phyloP scores from a whole-genome alignment of 192 early-diverging fungal genomes.

The Coemansia sp. region DNA sequence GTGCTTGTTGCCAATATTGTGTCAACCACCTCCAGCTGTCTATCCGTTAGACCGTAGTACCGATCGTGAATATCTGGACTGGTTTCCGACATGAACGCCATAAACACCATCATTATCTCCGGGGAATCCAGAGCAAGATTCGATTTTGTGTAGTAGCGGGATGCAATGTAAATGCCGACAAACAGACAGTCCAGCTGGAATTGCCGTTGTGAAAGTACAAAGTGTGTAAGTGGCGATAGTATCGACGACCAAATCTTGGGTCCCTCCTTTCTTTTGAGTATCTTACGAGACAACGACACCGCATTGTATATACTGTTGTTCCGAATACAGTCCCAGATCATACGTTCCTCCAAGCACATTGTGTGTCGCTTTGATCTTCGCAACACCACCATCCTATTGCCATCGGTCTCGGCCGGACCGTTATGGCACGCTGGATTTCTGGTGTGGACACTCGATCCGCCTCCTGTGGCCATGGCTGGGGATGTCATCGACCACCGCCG shows the following conservation, averaged over 20 bases:
- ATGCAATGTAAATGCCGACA: slow-evolving; percentile 19
- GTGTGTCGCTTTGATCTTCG: neutral
- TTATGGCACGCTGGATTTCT: neutral
- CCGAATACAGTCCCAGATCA: slow-evolving; percentile 15
- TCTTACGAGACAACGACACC: slow-evolving; percentile 4
- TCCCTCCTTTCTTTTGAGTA: neutral
- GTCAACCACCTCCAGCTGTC: slow-evolving; percentile 9
- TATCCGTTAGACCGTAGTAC: slow-evolving; percentile 9
- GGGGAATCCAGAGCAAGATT: neutral
- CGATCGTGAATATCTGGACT: slow-evolving; percentile 6
- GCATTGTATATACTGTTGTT: slow-evolving; percentile 10
- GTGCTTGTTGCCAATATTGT: slow-evolving; percentile 10
- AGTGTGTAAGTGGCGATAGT: slow-evolving; percentile 19
- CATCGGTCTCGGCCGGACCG: neutral
- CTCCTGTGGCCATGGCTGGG: neutral
- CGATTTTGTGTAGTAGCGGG: neutral
- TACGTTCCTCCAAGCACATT: neutral
- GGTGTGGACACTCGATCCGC: neutral
- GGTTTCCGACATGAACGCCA: slow-evolving; percentile 24
- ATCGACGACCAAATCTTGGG: neutral
- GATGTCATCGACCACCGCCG: slow-evolving; percentile 3
- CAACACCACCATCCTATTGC: neutral
- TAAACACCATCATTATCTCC: slow-evolving; percentile 11
- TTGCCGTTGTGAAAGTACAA: slow-evolving; percentile 23
- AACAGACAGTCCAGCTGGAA: slow-evolving; percentile 21